Evolutionary conservation across 768 basidiomycete genomes (phyloP), one percentile per base, ranked within the genome.

Genomic region (Phylloporus scabripes): DNA sequence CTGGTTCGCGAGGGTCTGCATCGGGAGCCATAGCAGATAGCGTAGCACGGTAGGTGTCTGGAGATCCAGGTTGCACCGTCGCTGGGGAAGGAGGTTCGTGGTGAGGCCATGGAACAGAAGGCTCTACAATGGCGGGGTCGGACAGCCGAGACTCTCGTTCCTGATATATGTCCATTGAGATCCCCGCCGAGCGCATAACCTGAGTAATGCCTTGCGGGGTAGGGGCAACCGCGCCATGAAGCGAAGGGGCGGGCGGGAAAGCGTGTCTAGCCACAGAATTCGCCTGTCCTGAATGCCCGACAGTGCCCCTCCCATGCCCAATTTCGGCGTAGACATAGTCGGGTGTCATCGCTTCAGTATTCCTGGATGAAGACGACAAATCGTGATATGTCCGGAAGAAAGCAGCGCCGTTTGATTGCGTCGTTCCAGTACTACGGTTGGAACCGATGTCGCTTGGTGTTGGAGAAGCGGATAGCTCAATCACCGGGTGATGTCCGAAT

Each of bases 321-420:
- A 87, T 83, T 61, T 90, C 87, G 5, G 86, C 84, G 53, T 76
- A 87, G 55, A 83, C 75, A 44, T 86, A 74, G 57, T 88, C 87
- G 20, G 85, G 86, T 14, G 85, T 88, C 61, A 81, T 66, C 15
- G 78, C 75, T 37, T 83, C 82, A 51, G 74, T 74, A 55, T 71
- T 71, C 45, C 72, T 64, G 34, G 73, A 69, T 0, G 73, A 67
- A n/a, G 69, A 61, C 9, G 69, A 61, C 9, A 70, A 57, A 21
- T 77, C 76, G 34, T 79, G 74, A 58, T 81, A 82, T 23, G 76
- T 74, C 26, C 80, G 76, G 64, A 84, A 86, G 64, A 85, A 78
- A 61, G 73, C 74, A 12, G 77, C 76, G 2, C 78, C 80, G 52
- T 74, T 79, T 2, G 80, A 81, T 38, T 76, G 70, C 42, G 72